A percentile compares a stretch with the other conserved stretches of the same genome.
These are phyloP conservation scores for Xylariaceae sp. DNA, from an alignment of 2,329 filamentous ascomycete species.

Conservation along the genomic window DNA sequence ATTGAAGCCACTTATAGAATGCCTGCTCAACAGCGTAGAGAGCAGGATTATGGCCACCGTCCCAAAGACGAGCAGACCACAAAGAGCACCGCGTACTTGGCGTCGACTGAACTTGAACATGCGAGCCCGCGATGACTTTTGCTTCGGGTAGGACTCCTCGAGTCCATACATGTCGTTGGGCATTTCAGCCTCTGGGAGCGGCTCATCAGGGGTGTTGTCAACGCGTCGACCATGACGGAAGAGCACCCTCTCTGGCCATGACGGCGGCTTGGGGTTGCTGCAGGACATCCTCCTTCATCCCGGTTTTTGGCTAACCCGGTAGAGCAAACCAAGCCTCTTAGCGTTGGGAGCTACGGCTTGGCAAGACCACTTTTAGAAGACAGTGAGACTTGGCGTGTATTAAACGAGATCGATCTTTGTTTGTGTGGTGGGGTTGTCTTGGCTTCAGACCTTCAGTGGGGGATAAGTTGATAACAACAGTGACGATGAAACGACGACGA, in stretches of 20 bases:
- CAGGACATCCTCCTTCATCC: slow-evolving; percentile 19
- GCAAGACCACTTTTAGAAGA: slow-evolving; percentile 3
- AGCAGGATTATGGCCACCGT: slow-evolving; percentile 17
- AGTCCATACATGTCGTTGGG: slow-evolving; percentile 9
- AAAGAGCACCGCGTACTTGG: slow-evolving; percentile 7
- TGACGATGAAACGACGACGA: background rate
- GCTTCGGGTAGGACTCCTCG: slow-evolving; percentile 12
- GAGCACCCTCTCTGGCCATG: slow-evolving; percentile 16
- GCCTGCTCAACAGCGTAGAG: slow-evolving; percentile 17
- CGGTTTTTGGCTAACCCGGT: slow-evolving; percentile 4
- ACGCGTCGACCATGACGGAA: slow-evolving; percentile 1
- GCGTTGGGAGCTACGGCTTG: slow-evolving; percentile 13
- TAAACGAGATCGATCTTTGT: background rate
- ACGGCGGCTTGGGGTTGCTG: slow-evolving; percentile 12
- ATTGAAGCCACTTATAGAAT: slow-evolving; percentile 5
- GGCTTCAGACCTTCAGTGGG: background rate
- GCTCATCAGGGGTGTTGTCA: background rate
- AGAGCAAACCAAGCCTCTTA: slow-evolving; percentile 4
- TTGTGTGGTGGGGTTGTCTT: background rate
- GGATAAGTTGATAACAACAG: too few relatives aligned
- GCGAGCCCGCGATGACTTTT: slow-evolving; percentile 2
- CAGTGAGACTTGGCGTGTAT: background rate
- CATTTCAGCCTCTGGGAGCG: slow-evolving; percentile 5
- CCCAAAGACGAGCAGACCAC: slow-evolving; percentile 12
- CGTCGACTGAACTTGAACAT: slow-evolving; percentile 4